These are phyloP conservation scores for Lithospermum erythrorhizon DNA, from an alignment of 257 asterid species.

Conservation along the genomic window DNA sequence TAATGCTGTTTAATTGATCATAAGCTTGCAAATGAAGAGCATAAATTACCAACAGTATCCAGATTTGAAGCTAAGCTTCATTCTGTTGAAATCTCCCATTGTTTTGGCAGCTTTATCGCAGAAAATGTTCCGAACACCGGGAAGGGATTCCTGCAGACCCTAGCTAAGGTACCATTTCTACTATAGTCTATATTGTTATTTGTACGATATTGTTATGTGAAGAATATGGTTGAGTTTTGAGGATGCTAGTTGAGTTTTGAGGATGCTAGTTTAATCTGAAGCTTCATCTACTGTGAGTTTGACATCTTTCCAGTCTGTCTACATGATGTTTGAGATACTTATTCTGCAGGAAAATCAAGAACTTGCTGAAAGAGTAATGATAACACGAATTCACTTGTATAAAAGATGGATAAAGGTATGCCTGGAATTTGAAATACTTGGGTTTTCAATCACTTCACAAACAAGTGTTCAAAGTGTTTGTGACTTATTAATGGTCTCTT, in stretches of 20 bases:
- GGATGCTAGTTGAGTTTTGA: background rate
- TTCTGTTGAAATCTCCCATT: slow-evolving; percentile 1
- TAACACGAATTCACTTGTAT: slow-evolving; percentile 55
- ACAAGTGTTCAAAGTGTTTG: too few relatives aligned
- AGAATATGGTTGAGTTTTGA: background rate
- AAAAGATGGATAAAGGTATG: slow-evolving; percentile 63
- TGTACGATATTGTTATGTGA: too few relatives aligned
- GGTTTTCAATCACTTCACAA: background rate
- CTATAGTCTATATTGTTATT: background rate
- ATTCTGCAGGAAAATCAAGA: slow-evolving; percentile 49
- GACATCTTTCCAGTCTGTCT: background rate
- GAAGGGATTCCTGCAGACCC: slow-evolving; percentile 43
- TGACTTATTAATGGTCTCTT: too few relatives aligned
- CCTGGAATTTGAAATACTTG: background rate
- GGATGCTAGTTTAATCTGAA: background rate
- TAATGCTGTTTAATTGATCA: background rate
- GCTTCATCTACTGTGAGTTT: background rate
- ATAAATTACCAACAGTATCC: background rate
- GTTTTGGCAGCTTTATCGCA: slow-evolving; percentile 41
- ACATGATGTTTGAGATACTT: background rate
- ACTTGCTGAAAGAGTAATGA: slow-evolving; percentile 75
- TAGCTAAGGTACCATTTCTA: slow-evolving; percentile 40
- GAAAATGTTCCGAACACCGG: slow-evolving; percentile 37
- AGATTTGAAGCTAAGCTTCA: background rate
- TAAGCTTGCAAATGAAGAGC: background rate